A percentile compares a stretch with the other conserved stretches of the same genome.
Conservation (phyloP, 1,139 yeast genomes). For the Blastobotrys buckinghamii region DNA sequence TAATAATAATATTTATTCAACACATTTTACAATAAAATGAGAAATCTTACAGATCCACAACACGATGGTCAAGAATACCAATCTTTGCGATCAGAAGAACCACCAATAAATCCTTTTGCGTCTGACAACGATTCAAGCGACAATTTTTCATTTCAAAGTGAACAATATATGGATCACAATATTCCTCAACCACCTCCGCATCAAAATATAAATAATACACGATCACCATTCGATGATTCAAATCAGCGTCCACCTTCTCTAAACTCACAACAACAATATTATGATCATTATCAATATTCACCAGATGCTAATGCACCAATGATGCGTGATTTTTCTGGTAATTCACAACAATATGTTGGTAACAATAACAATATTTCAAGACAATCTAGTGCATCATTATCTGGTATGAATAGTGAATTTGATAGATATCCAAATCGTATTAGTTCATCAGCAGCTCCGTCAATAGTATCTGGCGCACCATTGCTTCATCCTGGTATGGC, state of each 20-base stretch:
- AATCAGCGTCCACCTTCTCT: not conserved
- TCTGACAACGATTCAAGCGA: conserved; percentile 25
- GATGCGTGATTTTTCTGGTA: conserved; percentile 11
- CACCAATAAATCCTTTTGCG: conserved; percentile 26
- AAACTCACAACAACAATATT: conserved; percentile 2
- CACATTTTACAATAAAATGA: conserved; percentile 14
- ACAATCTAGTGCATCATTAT: conserved; percentile 23
- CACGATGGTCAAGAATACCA: conserved; percentile 18
- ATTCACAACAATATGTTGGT: conserved; percentile 7
- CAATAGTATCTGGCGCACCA: conserved; percentile 23
- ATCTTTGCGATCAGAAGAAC: conserved; percentile 20
- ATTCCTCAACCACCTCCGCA: conserved; percentile 3
- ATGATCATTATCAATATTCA: conserved; percentile 11
- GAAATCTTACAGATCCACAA: conserved; percentile 25
- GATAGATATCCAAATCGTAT: conserved; percentile 37
- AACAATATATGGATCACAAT: conserved; percentile 1
- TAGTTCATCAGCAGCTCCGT: conserved; percentile 28
- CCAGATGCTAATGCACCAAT: conserved; percentile 8
- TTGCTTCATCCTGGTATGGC: conserved; percentile 8
- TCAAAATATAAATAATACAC: not conserved
- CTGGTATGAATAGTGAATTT: conserved; percentile 29
- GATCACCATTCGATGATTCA: conserved; percentile 8
- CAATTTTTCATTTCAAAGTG: conserved; percentile 11
- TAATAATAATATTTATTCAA: not conserved
- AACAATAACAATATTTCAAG: conserved; percentile 18